Percentiles rank a stretch among this genome's conserved stretches.
phyloP scores from a whole-genome alignment of 768 basidiomycete genomes.

The Kondoa malvinella region DNA sequence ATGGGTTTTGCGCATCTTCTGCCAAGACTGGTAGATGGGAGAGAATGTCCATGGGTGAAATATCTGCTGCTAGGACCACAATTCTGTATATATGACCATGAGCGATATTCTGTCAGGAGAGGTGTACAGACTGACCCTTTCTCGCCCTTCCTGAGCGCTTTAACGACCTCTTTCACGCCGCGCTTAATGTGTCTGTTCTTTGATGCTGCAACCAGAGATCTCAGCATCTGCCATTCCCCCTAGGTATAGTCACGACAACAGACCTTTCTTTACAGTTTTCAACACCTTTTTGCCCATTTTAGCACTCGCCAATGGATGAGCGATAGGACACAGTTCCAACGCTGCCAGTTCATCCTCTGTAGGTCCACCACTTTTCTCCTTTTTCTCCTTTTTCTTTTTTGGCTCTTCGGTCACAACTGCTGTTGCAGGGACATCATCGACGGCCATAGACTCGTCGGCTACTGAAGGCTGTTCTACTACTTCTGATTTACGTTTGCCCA shows the following conservation, averaged over 20 bases:
- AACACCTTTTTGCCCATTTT: slow-evolving; percentile 88
- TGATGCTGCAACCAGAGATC: slow-evolving; percentile 44
- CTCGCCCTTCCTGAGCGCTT: slow-evolving; percentile 91
- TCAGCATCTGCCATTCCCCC: background rate
- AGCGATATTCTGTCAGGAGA: background rate
- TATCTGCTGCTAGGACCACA: slow-evolving; percentile 84
- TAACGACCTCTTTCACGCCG: slow-evolving; percentile 96
- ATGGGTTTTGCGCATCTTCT: slow-evolving; percentile 82
- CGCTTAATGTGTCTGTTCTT: slow-evolving; percentile 89
- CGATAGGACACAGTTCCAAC: slow-evolving; percentile 83
- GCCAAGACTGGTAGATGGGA: slow-evolving; percentile 86
- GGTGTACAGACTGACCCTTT: slow-evolving; percentile 51
- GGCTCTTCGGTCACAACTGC: background rate
- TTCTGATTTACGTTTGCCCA: no score
- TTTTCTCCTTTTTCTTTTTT: slow-evolving; percentile 41
- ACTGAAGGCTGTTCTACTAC: no score
- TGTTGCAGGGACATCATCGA: background rate
- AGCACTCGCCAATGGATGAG: slow-evolving; percentile 77
- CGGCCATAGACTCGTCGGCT: background rate
- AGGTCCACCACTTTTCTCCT: slow-evolving; percentile 55
- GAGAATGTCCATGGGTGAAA: slow-evolving; percentile 95
- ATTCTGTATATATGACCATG: slow-evolving; percentile 40
- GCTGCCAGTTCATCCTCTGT: slow-evolving; percentile 44
- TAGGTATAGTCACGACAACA: slow-evolving; percentile 8
- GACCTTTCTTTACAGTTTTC: slow-evolving; percentile 82